Conservation (phyloP, 169 alveolate species). For the Plasmodium gallinaceum region DNA sequence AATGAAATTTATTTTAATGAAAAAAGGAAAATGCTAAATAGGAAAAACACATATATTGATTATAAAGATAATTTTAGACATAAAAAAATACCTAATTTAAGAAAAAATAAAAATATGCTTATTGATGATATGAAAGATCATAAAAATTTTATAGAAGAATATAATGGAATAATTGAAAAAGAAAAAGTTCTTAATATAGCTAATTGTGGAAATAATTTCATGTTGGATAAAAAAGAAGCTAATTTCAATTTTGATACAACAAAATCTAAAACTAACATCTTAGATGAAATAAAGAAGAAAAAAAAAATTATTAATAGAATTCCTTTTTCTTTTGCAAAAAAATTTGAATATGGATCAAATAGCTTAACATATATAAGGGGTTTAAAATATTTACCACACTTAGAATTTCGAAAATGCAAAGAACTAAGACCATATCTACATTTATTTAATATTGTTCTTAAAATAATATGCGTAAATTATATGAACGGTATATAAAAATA, state of each 20-base stretch:
- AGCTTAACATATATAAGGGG: constrained; percentile 51
- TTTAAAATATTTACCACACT: constrained; percentile 43
- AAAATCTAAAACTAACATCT: neutral
- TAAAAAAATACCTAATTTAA: neutral
- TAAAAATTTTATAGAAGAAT: no score
- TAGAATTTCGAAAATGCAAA: constrained; percentile 53
- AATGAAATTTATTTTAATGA: neutral
- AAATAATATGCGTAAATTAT: neutral
- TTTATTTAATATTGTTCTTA: constrained; percentile 58
- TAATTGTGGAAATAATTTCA: no score
- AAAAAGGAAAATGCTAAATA: neutral
- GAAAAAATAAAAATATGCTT: neutral
- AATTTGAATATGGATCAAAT: constrained; percentile 34
- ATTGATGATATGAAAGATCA: neutral
- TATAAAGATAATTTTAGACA: neutral
- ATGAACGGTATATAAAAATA: constrained; percentile 18
- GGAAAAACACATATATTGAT: neutral
- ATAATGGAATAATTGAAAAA: no score
- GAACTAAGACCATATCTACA: constrained; percentile 57
- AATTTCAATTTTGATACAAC: neutral
- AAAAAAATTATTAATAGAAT: constrained; percentile 1
- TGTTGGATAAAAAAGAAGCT: no score
- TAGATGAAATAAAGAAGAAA: neutral
- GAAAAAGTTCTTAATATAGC: no score
- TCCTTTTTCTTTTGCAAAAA: neutral